A percentile compares a stretch with the other conserved stretches of the same genome.
These are phyloP conservation scores for Xylaria sp. DNA, from an alignment of 2,329 filamentous ascomycete species.

Conservation along the genomic window DNA sequence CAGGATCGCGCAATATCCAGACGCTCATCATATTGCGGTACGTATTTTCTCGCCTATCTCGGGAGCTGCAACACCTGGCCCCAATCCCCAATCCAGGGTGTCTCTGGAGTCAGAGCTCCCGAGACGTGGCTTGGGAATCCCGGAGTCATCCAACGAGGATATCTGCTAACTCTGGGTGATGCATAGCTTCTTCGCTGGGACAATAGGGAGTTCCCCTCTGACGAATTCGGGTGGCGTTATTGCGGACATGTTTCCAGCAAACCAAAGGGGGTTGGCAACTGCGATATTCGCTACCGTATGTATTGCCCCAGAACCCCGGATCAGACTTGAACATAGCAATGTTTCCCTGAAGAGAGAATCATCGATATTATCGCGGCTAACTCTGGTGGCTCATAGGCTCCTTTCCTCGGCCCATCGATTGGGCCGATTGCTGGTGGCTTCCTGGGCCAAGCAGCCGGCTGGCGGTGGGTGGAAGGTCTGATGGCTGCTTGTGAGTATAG, in stretches of 20 bases:
- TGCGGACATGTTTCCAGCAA: constrained; percentile 59
- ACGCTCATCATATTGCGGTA: constrained; percentile 62
- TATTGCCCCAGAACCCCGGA: neutral
- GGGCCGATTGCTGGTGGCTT: constrained; percentile 70
- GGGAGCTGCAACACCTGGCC: too few relatives aligned
- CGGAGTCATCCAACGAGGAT: too few relatives aligned
- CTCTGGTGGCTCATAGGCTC: constrained; percentile 43
- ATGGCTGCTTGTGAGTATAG: constrained; percentile 53
- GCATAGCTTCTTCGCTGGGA: constrained; percentile 63
- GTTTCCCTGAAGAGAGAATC: neutral
- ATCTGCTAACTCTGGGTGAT: too few relatives aligned
- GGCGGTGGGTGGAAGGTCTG: constrained; percentile 72
- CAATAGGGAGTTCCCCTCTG: constrained; percentile 58
- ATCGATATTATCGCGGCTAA: constrained; percentile 12
- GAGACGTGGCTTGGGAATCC: too few relatives aligned
- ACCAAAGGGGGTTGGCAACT: constrained; percentile 57
- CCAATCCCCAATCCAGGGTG: too few relatives aligned
- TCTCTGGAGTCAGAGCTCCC: too few relatives aligned
- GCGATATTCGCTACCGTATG: constrained; percentile 61
- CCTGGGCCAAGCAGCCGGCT: constrained; percentile 63
- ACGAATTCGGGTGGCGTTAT: constrained; percentile 62
- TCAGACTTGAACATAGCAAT: neutral
- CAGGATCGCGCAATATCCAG: constrained; percentile 55
- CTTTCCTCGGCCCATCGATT: constrained; percentile 66
- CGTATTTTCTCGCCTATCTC: too few relatives aligned